A percentile compares a stretch with the other conserved stretches of the same genome.
These are phyloP conservation scores for Astragalus membranaceus DNA, from an alignment of 306 rosid species.

Conservation along the genomic window DNA sequence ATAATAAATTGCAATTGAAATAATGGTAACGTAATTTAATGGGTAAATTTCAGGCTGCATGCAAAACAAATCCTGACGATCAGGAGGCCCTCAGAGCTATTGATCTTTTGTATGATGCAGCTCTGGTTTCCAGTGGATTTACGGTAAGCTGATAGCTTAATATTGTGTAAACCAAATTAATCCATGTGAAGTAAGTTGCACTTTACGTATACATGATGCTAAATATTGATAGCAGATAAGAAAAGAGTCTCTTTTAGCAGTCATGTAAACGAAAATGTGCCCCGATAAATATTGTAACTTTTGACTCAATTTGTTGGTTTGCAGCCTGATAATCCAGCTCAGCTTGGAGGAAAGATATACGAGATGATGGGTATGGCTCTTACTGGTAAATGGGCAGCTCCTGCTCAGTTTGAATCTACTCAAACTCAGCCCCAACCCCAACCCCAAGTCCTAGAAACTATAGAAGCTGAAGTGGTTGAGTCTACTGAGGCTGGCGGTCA, in stretches of 20 bases:
- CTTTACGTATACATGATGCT: neutral
- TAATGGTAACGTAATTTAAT: constrained; percentile 4
- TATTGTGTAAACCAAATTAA: neutral
- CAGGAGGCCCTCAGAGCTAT: constrained; percentile 83
- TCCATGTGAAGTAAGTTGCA: neutral
- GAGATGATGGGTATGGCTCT: constrained; percentile 95
- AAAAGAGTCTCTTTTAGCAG: neutral
- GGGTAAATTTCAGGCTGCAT: constrained; percentile 57
- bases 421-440: constrained; percentile 29
- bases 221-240: neutral
- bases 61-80: constrained; percentile 63
- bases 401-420: constrained; percentile 29
- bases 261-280: neutral
- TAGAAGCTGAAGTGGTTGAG: constrained; percentile 66
- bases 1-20: neutral
- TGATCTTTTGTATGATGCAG: constrained; percentile 91
- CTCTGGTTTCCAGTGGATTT: constrained; percentile 92
- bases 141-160: constrained; percentile 44
- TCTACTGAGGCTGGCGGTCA: constrained; percentile 46
- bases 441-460: constrained; percentile 19
- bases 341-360: constrained; percentile 87
- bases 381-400: constrained; percentile 56
- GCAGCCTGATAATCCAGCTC: constrained; percentile 99
- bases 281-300: neutral
- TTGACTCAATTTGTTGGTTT: constrained; percentile 18